A percentile compares a stretch with the other conserved stretches of the same genome.
Evolutionary conservation across 73 alveolate species (phyloP).

Genomic region (Symbiodinium pilosum): DNA sequence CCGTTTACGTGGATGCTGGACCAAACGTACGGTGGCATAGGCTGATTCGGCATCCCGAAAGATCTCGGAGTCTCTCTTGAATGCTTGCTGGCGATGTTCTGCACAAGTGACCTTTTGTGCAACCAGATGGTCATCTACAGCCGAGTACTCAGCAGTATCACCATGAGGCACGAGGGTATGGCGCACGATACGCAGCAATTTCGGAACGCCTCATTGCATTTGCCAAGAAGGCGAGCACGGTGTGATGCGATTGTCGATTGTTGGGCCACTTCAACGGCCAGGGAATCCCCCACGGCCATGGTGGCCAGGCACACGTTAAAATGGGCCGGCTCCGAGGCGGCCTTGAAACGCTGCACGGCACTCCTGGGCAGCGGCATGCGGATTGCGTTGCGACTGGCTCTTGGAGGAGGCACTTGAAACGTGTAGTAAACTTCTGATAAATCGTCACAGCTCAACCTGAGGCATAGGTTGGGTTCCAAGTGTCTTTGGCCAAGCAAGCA

Average conservation of each 20-base stretch:
- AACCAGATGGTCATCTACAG: not conserved
- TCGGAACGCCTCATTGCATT: not conserved
- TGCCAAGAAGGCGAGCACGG: not conserved
- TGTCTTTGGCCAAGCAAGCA: not conserved
- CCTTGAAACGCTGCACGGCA: no score
- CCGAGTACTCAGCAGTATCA: not conserved
- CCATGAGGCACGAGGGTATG: not conserved
- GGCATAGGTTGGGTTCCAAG: not conserved
- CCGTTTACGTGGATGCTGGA: not conserved
- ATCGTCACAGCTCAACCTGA: not conserved
- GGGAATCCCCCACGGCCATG: not conserved
- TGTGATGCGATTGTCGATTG: not conserved
- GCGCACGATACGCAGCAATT: not conserved
- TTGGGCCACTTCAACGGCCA: not conserved
- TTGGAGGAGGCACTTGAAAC: no score
- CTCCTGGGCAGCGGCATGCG: no score
- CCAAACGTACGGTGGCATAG: not conserved
- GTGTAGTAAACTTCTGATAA: no score
- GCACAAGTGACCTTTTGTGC: not conserved
- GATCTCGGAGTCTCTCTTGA: not conserved
- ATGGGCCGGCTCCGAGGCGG: no score
- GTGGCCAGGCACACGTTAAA: not conserved
- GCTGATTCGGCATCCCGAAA: not conserved
- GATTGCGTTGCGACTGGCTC: no score
- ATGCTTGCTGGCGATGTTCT: no score